These are phyloP conservation scores for Aspergillus calidoustus DNA, from an alignment of 2,329 filamentous ascomycete genomes.

Conservation along the genomic window DNA sequence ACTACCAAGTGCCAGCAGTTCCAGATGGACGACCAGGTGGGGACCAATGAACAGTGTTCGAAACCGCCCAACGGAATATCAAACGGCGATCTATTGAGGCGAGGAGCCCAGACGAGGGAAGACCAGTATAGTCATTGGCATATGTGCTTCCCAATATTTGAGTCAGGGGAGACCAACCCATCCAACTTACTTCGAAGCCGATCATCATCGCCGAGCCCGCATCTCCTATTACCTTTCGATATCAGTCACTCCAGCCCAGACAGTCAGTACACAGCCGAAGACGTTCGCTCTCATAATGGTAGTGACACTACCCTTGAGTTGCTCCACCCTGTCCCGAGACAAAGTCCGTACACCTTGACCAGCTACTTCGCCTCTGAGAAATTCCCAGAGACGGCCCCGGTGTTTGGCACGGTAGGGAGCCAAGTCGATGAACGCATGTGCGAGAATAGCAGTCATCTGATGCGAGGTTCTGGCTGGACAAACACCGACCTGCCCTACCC, in stretches of 20 bases:
- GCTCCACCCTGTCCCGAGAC: slow-evolving; percentile 21
- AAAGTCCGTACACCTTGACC: slow-evolving; percentile 7
- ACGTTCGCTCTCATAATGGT: background rate
- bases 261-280: background rate
- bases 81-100: slow-evolving; percentile 11
- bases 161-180: slow-evolving; percentile 1
- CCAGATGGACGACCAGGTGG: slow-evolving; percentile 12
- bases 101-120: slow-evolving; percentile 1
- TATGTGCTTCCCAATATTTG: slow-evolving; percentile 7
- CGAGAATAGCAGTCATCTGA: background rate
- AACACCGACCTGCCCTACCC: background rate
- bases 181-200: slow-evolving; percentile 7
- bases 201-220: slow-evolving; percentile 9
- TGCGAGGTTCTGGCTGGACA: slow-evolving; percentile 14
- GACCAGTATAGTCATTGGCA: slow-evolving; percentile 17
- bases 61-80: slow-evolving; percentile 5
- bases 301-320: slow-evolving; percentile 6
- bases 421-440: slow-evolving; percentile 9
- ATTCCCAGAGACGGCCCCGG: slow-evolving; percentile 16
- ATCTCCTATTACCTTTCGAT: background rate
- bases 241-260: slow-evolving; percentile 3
- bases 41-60: slow-evolving; percentile 3
- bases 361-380: slow-evolving; percentile 20
- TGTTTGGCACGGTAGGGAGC: background rate
- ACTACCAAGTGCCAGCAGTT: slow-evolving; percentile 4